phyloP scores from a whole-genome alignment of 208 protist genomes.

The Trypanosoma cruzi region DNA sequence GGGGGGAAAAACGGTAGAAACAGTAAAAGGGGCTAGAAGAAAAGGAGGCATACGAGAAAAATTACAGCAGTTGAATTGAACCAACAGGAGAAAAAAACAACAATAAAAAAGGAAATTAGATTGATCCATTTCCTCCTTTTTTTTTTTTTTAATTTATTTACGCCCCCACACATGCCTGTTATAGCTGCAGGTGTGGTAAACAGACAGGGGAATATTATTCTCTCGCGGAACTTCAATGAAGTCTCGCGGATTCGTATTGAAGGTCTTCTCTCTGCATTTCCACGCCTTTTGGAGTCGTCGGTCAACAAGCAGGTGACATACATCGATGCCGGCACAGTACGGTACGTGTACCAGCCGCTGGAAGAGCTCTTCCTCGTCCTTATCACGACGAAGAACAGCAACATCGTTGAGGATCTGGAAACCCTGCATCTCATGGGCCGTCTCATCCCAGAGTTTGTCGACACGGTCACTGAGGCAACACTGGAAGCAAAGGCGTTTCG shows the following conservation, averaged over 20 bases:
- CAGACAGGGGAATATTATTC: conserved; percentile 85
- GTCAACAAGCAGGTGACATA: conserved; percentile 96
- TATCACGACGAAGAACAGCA: conserved; percentile 95
- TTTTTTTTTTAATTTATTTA: background rate
- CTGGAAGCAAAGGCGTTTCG: conserved; percentile 92
- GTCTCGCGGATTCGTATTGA: conserved; percentile 96
- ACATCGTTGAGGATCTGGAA: conserved; percentile 98
- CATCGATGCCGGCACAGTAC: conserved; percentile 96
- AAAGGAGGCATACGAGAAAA: too few species aligned
- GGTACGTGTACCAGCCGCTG: conserved; percentile 98
- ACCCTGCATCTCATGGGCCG: conserved; percentile 95
- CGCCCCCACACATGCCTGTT: conserved; percentile 53
- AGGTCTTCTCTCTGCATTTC: conserved; percentile 97
- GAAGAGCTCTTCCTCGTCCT: conserved; percentile 95
- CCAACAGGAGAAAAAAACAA: too few species aligned
- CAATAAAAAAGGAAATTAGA: too few species aligned
- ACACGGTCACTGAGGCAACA: conserved; percentile 65
- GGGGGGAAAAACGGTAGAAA: conserved; percentile 7
- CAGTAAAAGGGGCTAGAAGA: too few species aligned
- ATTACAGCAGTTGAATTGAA: too few species aligned
- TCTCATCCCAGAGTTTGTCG: conserved; percentile 92
- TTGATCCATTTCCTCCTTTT: too few species aligned
- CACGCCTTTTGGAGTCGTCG: conserved; percentile 93
- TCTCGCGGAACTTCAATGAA: conserved; percentile 97
- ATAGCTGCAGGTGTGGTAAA: conserved; percentile 83